phyloP scores from a whole-genome alignment of 441 rosid species.

The Erodium moschatum region DNA sequence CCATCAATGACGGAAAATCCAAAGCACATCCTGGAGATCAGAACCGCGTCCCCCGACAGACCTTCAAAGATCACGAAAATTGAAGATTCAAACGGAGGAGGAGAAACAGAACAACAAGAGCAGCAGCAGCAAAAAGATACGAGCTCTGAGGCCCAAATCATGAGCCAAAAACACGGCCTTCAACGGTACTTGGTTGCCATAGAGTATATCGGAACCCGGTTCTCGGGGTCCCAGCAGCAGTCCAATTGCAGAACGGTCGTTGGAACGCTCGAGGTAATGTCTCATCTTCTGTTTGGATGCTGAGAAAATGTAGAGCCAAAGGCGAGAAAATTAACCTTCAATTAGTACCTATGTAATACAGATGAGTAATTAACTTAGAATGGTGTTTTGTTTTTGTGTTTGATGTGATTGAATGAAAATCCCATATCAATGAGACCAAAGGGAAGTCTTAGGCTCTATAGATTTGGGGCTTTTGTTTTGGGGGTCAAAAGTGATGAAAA shows the following conservation, averaged over 20 bases:
- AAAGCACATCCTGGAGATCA: slow-evolving; percentile 27
- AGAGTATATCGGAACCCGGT: slow-evolving; percentile 83
- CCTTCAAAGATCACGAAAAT: slow-evolving; percentile 42
- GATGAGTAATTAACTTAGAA: neutral
- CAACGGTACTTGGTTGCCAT: slow-evolving; percentile 82
- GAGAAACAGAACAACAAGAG: slow-evolving; percentile 24
- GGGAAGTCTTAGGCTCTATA: neutral
- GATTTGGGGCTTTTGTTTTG: neutral
- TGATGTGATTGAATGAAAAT: neutral
- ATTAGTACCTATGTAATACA: neutral
- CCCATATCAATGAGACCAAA: neutral
- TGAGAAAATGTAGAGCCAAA: neutral
- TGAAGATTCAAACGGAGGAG: slow-evolving; percentile 25
- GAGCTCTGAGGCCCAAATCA: slow-evolving; percentile 20
- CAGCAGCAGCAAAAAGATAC: slow-evolving; percentile 13
- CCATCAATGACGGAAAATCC: slow-evolving; percentile 37
- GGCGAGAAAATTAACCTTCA: neutral
- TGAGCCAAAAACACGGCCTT: slow-evolving; percentile 43
- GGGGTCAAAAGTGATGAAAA: neutral
- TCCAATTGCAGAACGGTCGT: slow-evolving; percentile 59
- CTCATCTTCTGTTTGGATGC: neutral
- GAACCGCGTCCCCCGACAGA: slow-evolving; percentile 26
- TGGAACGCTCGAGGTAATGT: slow-evolving; percentile 65
- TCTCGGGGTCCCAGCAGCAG: slow-evolving; percentile 84
- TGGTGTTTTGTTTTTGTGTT: neutral